A percentile compares a stretch with the other conserved stretches of the same genome.
phyloP scores from a whole-genome alignment of 768 basidiomycete genomes.

The Lyophyllum shimeji region DNA sequence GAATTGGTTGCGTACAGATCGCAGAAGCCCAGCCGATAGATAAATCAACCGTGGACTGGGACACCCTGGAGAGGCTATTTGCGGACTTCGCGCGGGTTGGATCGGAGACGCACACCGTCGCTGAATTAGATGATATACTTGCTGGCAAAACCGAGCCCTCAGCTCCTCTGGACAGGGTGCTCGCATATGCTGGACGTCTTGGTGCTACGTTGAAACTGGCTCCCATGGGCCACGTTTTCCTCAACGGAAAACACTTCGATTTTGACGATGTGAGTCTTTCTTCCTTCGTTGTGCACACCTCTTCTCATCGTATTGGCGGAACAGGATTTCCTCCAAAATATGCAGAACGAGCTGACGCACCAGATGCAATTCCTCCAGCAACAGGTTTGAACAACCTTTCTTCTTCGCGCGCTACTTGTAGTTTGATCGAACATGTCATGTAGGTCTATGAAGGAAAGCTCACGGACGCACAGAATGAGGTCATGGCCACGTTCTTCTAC shows the following conservation, averaged over 20 bases:
- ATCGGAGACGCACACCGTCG: slow-evolving; percentile 25
- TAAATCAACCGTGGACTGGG: slow-evolving; percentile 38
- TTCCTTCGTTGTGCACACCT: neutral
- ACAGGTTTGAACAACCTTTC: slow-evolving; percentile 38
- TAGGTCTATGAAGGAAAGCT: slow-evolving; percentile 62
- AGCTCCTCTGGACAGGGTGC: slow-evolving; percentile 42
- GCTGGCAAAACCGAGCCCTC: slow-evolving; percentile 26
- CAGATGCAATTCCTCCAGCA: slow-evolving; percentile 75
- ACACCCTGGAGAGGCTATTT: slow-evolving; percentile 38
- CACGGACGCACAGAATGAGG: slow-evolving; percentile 47
- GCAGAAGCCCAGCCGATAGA: slow-evolving; percentile 31
- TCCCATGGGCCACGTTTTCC: slow-evolving; percentile 68
- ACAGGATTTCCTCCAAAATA: slow-evolving; percentile 62
- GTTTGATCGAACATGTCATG: neutral
- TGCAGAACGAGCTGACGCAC: slow-evolving; percentile 57
- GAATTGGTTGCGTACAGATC: slow-evolving; percentile 28
- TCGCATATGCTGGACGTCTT: slow-evolving; percentile 59
- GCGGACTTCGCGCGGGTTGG: slow-evolving; percentile 32
- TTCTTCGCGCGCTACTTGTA: neutral
- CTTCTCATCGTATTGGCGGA: neutral
- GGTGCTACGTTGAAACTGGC: slow-evolving; percentile 40
- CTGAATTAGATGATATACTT: slow-evolving; percentile 39
- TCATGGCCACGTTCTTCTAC: slow-evolving; percentile 81
- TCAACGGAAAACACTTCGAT: slow-evolving; percentile 83
- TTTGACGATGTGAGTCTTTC: slow-evolving; percentile 60